Evolutionary conservation across 805 yeast species (phyloP).

Genomic region (Pichia kluyveri): DNA sequence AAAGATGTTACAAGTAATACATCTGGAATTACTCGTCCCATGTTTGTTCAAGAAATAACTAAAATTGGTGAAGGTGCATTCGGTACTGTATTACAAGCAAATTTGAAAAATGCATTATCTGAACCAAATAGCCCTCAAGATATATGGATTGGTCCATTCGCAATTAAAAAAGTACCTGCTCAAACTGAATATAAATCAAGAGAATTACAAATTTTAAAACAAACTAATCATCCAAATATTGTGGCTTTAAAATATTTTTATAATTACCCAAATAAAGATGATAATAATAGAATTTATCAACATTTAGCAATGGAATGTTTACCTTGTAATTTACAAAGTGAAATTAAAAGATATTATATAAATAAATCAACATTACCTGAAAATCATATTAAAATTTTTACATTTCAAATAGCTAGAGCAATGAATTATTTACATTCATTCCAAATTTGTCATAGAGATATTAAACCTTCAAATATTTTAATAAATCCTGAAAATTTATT

Average conservation of each 20-base stretch:
- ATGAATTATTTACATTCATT: constrained; percentile 76
- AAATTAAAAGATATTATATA: constrained; percentile 60
- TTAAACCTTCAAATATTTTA: constrained; percentile 73
- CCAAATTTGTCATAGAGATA: constrained; percentile 77
- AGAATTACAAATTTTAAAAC: constrained; percentile 67
- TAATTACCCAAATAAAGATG: constrained; percentile 55
- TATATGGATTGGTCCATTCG: constrained; percentile 70
- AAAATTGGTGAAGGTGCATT: constrained; percentile 83
- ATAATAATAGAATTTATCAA: constrained; percentile 55
- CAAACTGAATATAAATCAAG: constrained; percentile 80
- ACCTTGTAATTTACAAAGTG: constrained; percentile 71
- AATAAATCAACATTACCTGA: constrained; percentile 56
- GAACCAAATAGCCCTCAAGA: constrained; percentile 14
- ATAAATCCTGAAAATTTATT: constrained; percentile 62
- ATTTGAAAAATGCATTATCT: constrained; percentile 25
- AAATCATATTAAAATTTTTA: constrained; percentile 66
- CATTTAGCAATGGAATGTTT: constrained; percentile 82
- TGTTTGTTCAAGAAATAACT: constrained; percentile 64
- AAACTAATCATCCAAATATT: constrained; percentile 73
- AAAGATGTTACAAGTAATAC: constrained; percentile 56
- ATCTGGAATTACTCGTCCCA: constrained; percentile 42
- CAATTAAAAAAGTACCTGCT: constrained; percentile 78
- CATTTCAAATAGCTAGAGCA: constrained; percentile 74
- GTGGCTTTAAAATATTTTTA: constrained; percentile 62
- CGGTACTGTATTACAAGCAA: constrained; percentile 77